Percentiles rank a stretch among this genome's conserved stretches.
Evolutionary conservation across 768 basidiomycete genomes (phyloP).

Genomic region (Udeniomyces megalosporus): DNA sequence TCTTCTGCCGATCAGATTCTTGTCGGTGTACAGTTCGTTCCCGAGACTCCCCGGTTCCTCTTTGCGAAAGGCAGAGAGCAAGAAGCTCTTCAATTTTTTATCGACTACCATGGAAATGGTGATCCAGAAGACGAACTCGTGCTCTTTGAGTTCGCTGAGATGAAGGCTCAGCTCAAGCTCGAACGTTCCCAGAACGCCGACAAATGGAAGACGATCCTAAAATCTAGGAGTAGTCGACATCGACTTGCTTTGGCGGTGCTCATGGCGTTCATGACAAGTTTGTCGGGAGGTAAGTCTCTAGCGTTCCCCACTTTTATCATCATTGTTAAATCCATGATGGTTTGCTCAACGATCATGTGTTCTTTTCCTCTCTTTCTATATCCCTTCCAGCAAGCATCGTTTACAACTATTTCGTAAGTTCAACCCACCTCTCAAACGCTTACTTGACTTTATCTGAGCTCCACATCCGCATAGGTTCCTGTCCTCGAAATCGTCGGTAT

Average conservation of each 20-base stretch:
- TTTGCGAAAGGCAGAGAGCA: constrained; percentile 23
- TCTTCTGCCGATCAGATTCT: constrained; percentile 15
- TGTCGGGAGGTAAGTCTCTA: constrained; percentile 8
- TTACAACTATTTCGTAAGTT: constrained; percentile 27
- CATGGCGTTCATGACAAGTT: constrained; percentile 27
- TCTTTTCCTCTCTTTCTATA: neutral
- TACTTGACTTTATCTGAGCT: neutral
- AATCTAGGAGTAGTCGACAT: constrained; percentile 23
- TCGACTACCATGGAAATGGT: constrained; percentile 29
- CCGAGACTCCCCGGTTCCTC: constrained; percentile 29
- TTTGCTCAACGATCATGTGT: no score
- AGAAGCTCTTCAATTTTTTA: constrained; percentile 26
- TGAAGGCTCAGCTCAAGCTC: constrained; percentile 25
- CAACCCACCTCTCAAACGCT: neutral
- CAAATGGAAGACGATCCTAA: constrained; percentile 26
- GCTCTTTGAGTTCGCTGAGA: constrained; percentile 30
- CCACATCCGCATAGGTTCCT: constrained; percentile 13
- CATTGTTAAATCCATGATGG: no score
- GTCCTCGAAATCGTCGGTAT: constrained; percentile 25
- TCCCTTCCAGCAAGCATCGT: constrained; percentile 23
- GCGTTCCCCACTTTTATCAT: neutral
- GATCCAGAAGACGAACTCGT: constrained; percentile 26
- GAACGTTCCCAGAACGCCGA: constrained; percentile 27
- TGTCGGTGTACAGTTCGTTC: constrained; percentile 29
- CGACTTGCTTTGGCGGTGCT: constrained; percentile 25